Base-by-base conservation (phyloP, 108 stramenopile genomes). In the Fistulifera pelliculosa region DNA sequence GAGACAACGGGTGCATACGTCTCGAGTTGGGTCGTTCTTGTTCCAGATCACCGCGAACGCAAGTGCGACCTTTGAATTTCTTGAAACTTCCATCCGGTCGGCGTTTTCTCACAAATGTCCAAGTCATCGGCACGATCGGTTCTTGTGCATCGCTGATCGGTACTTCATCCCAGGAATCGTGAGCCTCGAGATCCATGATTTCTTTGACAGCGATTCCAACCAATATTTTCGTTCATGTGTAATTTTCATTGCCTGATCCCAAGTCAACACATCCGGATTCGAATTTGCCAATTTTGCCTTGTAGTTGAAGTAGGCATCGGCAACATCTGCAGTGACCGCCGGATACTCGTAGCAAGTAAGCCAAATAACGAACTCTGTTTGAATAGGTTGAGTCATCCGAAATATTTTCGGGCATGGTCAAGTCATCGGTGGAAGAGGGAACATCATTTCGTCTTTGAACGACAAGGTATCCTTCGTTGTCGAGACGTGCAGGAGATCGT, bases 1-100 rank as follows among this genome's bases (percentile, higher is more conserved):
- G 53, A 49, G 0, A 80, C 62, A 0, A 80, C 79, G 0, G 79
- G 75, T 15, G 79, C 52, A 48, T 43, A 80, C 12, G 68, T 80
- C 52, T 54, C 18, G n/a, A n/a, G n/a, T n/a, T n/a, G 50, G 43
- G 18, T 16, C 59, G 55, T 47, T 62, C 63, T 27, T 64, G 49
- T 41, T 78, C 69, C 12, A 43, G 44, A 43, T 74, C 66, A 18
- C 77, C 77, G 0, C 66, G 47, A 25, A 62, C 73, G 39, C 75
- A 77, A 24, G 60, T 69, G 0, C 70, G 27, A 12, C 66, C 75
- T 40, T 82, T 82, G 49, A 65, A 64, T 31, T 76, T 75, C 23
- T 52, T 66, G 0, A 71, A 38, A 10, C 18, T n/a, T 0, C 79
- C 71, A 64, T 74, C 70, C 0, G 76, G 80, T 25, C 44, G 64